Conservation (phyloP, 164 flowering plant genomes). For the Aristolochia contorta region DNA sequence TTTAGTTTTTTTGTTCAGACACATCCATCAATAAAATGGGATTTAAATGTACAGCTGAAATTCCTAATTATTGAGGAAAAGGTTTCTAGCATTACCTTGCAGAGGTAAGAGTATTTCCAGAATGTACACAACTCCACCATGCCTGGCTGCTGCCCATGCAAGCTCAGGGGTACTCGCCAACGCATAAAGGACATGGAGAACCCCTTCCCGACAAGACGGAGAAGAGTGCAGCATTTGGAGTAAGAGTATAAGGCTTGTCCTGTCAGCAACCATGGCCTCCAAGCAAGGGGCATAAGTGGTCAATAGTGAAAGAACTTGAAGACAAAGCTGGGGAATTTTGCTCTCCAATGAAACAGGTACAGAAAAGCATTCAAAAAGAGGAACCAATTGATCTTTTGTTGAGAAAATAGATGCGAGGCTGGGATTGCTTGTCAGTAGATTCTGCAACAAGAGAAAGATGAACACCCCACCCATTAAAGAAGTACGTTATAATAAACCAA, state of each 20-base stretch:
- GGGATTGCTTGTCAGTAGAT: slow-evolving; percentile 72
- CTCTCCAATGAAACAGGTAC: slow-evolving; percentile 59
- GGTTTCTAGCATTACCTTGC: slow-evolving; percentile 40
- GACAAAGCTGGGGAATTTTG: slow-evolving; percentile 79
- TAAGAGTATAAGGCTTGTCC: slow-evolving; percentile 77
- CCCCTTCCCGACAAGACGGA: slow-evolving; percentile 91
- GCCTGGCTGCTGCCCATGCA: slow-evolving; percentile 99
- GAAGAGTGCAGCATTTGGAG: slow-evolving; percentile 89
- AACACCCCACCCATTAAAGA: not conserved
- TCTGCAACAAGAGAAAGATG: slow-evolving; percentile 37
- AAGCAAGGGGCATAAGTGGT: slow-evolving; percentile 89
- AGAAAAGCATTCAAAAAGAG: slow-evolving; percentile 93
- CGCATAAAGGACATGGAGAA: slow-evolving; percentile 93
- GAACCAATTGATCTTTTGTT: slow-evolving; percentile 78
- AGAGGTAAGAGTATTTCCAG: slow-evolving; percentile 89
- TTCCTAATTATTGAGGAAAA: not conserved
- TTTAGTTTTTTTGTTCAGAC: too few relatives aligned
- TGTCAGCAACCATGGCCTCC: slow-evolving; percentile 98
- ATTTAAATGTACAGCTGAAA: too few relatives aligned
- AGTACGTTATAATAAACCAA: too few relatives aligned
- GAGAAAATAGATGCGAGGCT: slow-evolving; percentile 80
- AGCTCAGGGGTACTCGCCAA: slow-evolving; percentile 98
- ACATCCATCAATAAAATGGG: too few relatives aligned
- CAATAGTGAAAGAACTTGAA: slow-evolving; percentile 75
- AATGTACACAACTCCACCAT: slow-evolving; percentile 97